Conservation (phyloP, 169 alveolate genomes). For the Plasmodium blacklocki region DNA sequence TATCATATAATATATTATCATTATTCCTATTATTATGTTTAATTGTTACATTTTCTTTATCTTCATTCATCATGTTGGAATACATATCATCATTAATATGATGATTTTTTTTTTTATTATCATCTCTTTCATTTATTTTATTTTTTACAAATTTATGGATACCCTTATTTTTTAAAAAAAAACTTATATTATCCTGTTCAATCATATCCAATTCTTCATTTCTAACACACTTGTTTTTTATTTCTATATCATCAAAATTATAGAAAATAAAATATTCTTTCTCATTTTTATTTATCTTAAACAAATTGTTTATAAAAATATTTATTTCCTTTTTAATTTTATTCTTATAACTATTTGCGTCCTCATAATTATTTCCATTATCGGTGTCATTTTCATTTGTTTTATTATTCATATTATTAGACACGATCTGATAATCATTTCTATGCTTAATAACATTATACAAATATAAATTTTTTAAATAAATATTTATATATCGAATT, state of each 20-base stretch:
- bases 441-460: conserved; percentile 43
- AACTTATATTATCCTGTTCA: too few species aligned
- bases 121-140: too few species aligned
- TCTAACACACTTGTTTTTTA: conserved; percentile 2
- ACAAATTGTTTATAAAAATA: conserved; percentile 35
- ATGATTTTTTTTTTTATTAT: too few species aligned
- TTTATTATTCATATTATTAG: too few species aligned
- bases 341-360: background rate
- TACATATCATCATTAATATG: too few species aligned
- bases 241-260: conserved; percentile 56
- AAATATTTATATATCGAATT: conserved; percentile 46
- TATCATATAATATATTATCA: too few species aligned
- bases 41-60: too few species aligned
- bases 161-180: too few species aligned
- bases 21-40: too few species aligned
- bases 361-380: background rate
- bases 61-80: too few species aligned
- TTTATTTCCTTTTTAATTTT: conserved; percentile 20
- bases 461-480: conserved; percentile 37
- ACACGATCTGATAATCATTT: conserved; percentile 2
- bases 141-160: too few species aligned
- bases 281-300: conserved; percentile 69
- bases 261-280: conserved; percentile 49
- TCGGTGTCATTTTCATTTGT: background rate
- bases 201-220: background rate